Base-by-base conservation (phyloP, 768 basidiomycete species). In the Mycena filopes region DNA sequence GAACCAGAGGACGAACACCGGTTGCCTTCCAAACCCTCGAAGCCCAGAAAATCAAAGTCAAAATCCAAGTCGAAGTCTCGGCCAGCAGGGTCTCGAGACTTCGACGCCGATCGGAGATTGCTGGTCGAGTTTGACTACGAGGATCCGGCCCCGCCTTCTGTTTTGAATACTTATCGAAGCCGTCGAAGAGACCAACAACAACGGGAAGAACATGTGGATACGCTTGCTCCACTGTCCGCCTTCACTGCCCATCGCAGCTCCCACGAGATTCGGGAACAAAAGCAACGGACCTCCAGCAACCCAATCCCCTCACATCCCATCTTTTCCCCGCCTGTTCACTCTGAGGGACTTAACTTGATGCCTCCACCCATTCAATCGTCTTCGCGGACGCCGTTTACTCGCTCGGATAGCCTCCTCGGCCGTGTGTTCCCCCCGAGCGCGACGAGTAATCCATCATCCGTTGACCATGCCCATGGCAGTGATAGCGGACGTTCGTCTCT, bases 111-210 rank as follows among this genome's bases (percentile, higher is more conserved):
- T 42, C 53, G 60, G 49, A 50, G 65, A 48, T 60, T 73, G 40
- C 55, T 75, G 13, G 45, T 58, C 21, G 70, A 73, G 13, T 55
- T 71, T 20, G 70, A 72, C 46, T 76, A 81, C 56, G 70, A 80
- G 51, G 83, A 84, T 66, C 81, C 77, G 3, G 83, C 84, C 15
- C 84, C 78, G 29, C 72, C 69, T 23, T 73, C 74, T 51, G 26
- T 77, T 36, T 69, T 75, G 31, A 68, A 57, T 26, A 69, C 69
- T 10, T 62, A 71, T 46, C 69, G 66, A 31, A 60, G 54, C 28
- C 72, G 70, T 26, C 66, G 59, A 23, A 26, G 51, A 21, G 56
- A 47, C 43, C 47, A 57, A 16, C 41, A 46, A 3, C 55, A 28
- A 10, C 58, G 23, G 23, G 60, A 60, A 48, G 68, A 69, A 23